Conservation (phyloP, 495 filamentous ascomycete genomes). For the Neurospora discreta region DNA sequence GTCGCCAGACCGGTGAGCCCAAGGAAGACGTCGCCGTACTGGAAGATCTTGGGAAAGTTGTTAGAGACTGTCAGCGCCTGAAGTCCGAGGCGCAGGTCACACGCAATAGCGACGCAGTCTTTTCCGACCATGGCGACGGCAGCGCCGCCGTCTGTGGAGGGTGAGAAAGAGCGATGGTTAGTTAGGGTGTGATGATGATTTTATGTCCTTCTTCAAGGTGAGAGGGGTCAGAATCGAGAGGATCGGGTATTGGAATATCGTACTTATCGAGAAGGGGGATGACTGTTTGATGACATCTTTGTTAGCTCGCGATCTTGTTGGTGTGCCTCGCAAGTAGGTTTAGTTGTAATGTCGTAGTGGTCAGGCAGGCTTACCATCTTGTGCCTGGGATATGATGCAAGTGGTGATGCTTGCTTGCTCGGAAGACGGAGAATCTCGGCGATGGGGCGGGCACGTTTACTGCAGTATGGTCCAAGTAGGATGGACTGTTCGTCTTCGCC, state of each 20-base stretch:
- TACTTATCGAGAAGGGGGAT: slow-evolving; percentile 87
- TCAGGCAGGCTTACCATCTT: slow-evolving; percentile 15
- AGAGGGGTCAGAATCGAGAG: not conserved
- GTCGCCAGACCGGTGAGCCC: slow-evolving; percentile 93
- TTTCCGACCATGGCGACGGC: slow-evolving; percentile 98
- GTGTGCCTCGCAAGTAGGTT: not conserved
- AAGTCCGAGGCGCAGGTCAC: slow-evolving; percentile 93
- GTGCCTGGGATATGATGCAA: not conserved
- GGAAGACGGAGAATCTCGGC: not conserved
- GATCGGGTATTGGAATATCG: slow-evolving; percentile 13
- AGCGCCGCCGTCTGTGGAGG: slow-evolving; percentile 71
- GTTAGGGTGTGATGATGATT: not conserved
- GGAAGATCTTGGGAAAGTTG: slow-evolving; percentile 99
- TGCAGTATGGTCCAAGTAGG: not conserved
- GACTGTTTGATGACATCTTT: slow-evolving; percentile 29
- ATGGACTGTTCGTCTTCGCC: not conserved
- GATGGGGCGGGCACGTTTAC: not conserved
- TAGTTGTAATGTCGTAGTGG: not conserved
- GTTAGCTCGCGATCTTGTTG: slow-evolving; percentile 8
- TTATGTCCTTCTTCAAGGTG: not conserved
- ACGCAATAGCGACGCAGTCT: slow-evolving; percentile 98
- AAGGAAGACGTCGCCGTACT: slow-evolving; percentile 93
- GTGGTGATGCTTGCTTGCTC: slow-evolving; percentile 1
- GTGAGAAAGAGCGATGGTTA: slow-evolving; percentile 1
- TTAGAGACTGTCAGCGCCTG: slow-evolving; percentile 95